Base-by-base conservation (phyloP, 1,284 basidiomycete genomes). In the Apiotrichum sp. region DNA sequence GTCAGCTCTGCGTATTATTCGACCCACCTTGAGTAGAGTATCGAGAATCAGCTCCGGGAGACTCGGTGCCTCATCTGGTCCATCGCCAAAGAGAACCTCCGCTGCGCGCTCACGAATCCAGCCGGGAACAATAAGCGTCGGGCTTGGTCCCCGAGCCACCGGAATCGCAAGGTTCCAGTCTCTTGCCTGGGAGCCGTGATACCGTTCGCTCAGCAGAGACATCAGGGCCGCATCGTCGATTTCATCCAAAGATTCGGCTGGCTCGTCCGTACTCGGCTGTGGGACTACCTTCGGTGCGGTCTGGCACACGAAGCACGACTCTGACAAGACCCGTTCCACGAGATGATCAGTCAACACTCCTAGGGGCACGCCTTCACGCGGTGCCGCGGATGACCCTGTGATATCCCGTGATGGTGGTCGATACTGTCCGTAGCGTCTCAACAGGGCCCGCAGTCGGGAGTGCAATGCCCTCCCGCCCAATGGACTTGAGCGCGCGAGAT, bases 41-140 rank as follows among this genome's bases (percentile, higher is more conserved):
- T 88, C 84, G 1, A 96, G 77, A 3, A 97, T 80, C 31, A 87
- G 81, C 65, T 93, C 89, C 0, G 88, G 85, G 2, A 95, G 77
- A 32, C 88, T 87, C 63, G 88, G 89, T 31, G 87, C 83, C 62
- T 92, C 89, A n/a, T 88, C 88, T 14, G 59, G 51, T 1, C 59
- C 59, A 2, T 85, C 84, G 67, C 91, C 89, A 63, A 97, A 97
- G 1, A 98, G 78, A 4, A 93, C 81, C 70, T 98, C 95, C 3
- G 89, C 86, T 0, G 88, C 88, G 7, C 93, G 81, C 70, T 97
- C 93, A 39, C 95, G 79, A 31, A 98, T 80, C 95, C 96, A 98
- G 0, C 93, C 93, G 0, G 95, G 95, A 42, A 98, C 84, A 44
- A 87, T 79, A 40, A 98, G 75, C 7, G 48, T 36, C 7, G 47